These are phyloP conservation scores for Wickerhamiella parazyma DNA, from an alignment of 805 yeast species.

Conservation along the genomic window DNA sequence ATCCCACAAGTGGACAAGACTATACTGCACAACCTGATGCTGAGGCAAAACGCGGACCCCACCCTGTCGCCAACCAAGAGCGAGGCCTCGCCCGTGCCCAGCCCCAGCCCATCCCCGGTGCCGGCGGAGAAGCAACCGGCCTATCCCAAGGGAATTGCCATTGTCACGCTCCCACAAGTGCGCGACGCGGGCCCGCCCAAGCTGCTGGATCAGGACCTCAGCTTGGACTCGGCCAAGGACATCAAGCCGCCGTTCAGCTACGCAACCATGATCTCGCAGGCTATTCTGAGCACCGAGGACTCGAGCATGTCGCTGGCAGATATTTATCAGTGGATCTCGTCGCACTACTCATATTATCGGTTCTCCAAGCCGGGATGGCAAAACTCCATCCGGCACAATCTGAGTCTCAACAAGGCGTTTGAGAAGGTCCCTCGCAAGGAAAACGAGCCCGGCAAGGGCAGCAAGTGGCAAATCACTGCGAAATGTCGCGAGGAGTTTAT, in stretches of 20 bases:
- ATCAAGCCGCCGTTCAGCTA: constrained; percentile 94
- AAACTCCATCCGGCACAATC: constrained; percentile 89
- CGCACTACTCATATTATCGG: constrained; percentile 82
- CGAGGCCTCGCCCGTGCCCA: neutral
- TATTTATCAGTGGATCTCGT: constrained; percentile 80
- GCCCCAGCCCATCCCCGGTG: neutral
- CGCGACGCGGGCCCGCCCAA: constrained; percentile 23
- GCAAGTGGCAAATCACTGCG: constrained; percentile 96
- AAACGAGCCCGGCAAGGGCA: constrained; percentile 96
- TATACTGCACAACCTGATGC: neutral
- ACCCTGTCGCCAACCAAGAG: neutral
- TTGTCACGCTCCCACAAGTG: constrained; percentile 31
- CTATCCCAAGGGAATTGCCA: constrained; percentile 31
- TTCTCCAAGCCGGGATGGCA: constrained; percentile 96
- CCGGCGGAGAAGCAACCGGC: constrained; percentile 8
- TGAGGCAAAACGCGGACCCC: neutral
- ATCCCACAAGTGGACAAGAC: constrained; percentile 40
- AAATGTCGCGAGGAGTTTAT: constrained; percentile 72
- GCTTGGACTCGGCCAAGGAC: constrained; percentile 83
- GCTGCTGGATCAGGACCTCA: constrained; percentile 33
- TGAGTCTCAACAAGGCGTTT: constrained; percentile 90
- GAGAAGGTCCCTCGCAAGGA: constrained; percentile 94
- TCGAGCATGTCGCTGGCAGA: constrained; percentile 83
- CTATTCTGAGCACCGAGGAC: constrained; percentile 75
- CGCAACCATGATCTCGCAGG: constrained; percentile 97